Percentiles rank a stretch among this genome's conserved stretches.
Evolutionary conservation across 495 filamentous ascomycete genomes (phyloP).

Genomic region (Peziza echinospora): DNA sequence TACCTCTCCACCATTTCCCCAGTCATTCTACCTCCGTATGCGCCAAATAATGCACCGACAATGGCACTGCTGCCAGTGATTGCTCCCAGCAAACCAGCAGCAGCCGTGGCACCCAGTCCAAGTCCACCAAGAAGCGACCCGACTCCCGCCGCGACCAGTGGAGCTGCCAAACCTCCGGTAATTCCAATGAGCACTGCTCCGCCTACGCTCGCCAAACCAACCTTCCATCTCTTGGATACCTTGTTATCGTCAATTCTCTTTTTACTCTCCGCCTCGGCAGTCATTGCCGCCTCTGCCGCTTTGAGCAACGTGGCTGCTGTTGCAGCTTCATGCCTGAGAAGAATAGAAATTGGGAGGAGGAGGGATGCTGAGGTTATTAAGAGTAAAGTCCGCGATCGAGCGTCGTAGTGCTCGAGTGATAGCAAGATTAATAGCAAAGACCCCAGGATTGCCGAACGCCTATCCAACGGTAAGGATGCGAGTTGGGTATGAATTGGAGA

Average conservation of each 20-base stretch:
- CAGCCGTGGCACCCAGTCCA: conserved; percentile 56
- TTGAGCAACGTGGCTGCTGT: conserved; percentile 54
- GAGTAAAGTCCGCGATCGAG: conserved; percentile 54
- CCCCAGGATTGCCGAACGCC: not conserved
- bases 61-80: conserved; percentile 55
- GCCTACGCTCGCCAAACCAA: conserved; percentile 59
- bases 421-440: conserved; percentile 50
- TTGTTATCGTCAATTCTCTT: conserved; percentile 47
- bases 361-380: conserved; percentile 47
- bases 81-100: conserved; percentile 57
- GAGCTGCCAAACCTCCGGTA: conserved; percentile 60
- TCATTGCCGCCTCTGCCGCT: conserved; percentile 42
- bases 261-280: conserved; percentile 41
- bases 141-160: conserved; percentile 60
- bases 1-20: conserved; percentile 75
- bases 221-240: conserved; percentile 49
- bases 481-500: no score
- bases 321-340: conserved; percentile 50
- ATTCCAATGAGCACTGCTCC: conserved; percentile 59
- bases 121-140: conserved; percentile 63
- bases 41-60: conserved; percentile 70
- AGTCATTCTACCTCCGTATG: conserved; percentile 68
- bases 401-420: conserved; percentile 59
- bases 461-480: not conserved
- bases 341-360: conserved; percentile 36